Percentiles rank a stretch among this genome's conserved stretches.
phyloP scores from a whole-genome alignment of 768 basidiomycete genomes.

The Lentinula lateritia region DNA sequence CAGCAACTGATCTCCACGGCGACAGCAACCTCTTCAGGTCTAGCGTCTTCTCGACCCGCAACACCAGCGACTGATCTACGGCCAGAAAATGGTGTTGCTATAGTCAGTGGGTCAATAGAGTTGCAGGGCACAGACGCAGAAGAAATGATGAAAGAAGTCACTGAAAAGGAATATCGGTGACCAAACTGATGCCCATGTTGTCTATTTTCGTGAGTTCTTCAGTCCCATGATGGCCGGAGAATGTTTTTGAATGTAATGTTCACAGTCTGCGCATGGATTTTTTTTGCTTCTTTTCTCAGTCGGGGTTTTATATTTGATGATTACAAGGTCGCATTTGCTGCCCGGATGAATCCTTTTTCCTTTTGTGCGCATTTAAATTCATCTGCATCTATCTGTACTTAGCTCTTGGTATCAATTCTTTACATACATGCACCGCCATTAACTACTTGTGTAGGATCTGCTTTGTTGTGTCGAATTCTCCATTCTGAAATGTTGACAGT shows the following conservation, averaged over 20 bases:
- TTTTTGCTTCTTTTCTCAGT: neutral
- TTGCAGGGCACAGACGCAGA: conserved; percentile 34
- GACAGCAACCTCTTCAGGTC: conserved; percentile 67
- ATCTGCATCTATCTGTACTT: neutral
- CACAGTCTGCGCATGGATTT: neutral
- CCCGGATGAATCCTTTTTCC: neutral
- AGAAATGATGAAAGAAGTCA: conserved; percentile 32
- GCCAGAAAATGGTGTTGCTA: conserved; percentile 34
- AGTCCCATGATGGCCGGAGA: neutral
- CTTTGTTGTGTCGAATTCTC: too few species aligned
- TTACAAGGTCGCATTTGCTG: neutral
- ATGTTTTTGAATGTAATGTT: neutral
- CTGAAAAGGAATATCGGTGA: conserved; percentile 43
- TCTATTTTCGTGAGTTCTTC: neutral
- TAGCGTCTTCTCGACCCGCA: conserved; percentile 66
- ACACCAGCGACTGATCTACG: conserved; percentile 58
- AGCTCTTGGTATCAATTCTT: neutral
- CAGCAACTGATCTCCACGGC: conserved; percentile 70
- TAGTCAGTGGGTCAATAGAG: conserved; percentile 36
- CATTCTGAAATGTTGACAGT: too few species aligned
- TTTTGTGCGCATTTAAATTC: neutral
- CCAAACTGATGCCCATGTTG: neutral
- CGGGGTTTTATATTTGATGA: neutral
- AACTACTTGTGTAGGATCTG: too few species aligned
- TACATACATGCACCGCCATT: too few species aligned